These are phyloP conservation scores for Wickerhamomyces sp. DNA, from an alignment of 1,139 yeast species.

Conservation along the genomic window DNA sequence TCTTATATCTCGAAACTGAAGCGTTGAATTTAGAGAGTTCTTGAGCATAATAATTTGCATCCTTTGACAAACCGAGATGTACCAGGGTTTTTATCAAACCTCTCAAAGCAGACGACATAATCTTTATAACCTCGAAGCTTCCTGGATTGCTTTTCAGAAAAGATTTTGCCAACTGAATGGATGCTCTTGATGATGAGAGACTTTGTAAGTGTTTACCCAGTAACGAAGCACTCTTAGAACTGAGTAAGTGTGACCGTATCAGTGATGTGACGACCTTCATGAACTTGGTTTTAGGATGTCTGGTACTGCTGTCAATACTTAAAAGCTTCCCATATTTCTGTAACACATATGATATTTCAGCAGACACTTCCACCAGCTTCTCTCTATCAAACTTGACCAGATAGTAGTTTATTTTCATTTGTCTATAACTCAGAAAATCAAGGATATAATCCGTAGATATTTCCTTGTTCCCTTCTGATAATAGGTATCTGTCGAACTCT, in stretches of 20 bases:
- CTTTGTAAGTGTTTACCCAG: conserved; percentile 23
- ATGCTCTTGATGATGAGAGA: conserved; percentile 27
- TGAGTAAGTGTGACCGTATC: conserved; percentile 19
- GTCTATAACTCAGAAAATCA: conserved; percentile 3
- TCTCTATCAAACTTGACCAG: conserved; percentile 11
- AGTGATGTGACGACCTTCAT: conserved; percentile 11
- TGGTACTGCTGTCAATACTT: conserved; percentile 10
- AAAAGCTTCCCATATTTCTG: conserved; percentile 2
- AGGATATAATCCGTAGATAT: conserved; percentile 3
- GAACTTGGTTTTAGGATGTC: conserved; percentile 8
- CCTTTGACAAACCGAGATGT: conserved; percentile 50
- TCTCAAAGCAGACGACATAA: conserved; percentile 34
- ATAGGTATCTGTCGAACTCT: conserved; percentile 11
- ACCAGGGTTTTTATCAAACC: conserved; percentile 33
- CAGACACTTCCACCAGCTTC: conserved; percentile 6
- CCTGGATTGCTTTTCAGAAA: conserved; percentile 28
- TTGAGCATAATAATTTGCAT: conserved; percentile 42
- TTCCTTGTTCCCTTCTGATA: neutral
- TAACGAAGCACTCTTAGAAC: conserved; percentile 17
- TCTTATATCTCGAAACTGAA: conserved; percentile 21
- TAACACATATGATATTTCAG: conserved; percentile 2
- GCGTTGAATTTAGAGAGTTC: conserved; percentile 41
- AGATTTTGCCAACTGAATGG: conserved; percentile 29
- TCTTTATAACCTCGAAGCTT: conserved; percentile 33
- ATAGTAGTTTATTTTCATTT: conserved; percentile 14